Evolutionary conservation across 306 rosid genomes (phyloP).

Genomic region (Cicer bijugum): DNA sequence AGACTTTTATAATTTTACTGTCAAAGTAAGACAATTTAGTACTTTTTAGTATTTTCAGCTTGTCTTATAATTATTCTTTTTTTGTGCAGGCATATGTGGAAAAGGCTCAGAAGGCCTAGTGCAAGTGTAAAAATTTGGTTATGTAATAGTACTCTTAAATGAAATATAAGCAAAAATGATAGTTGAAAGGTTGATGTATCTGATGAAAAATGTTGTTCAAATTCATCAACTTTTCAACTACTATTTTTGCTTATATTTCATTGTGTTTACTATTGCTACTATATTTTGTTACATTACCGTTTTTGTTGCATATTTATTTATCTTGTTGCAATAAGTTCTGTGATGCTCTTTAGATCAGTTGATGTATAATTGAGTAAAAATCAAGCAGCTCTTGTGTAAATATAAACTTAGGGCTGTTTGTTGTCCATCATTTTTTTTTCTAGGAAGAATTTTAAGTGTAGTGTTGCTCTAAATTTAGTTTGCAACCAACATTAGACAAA

Average conservation of each 20-base stretch:
- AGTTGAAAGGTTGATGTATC: too few species aligned
- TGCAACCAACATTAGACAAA: constrained; percentile 28
- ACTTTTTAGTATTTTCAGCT: not conserved
- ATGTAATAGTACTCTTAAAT: not conserved
- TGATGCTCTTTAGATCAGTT: constrained; percentile 34
- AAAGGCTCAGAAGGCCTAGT: constrained; percentile 68
- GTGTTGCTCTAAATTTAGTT: not conserved
- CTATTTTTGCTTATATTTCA: too few species aligned
- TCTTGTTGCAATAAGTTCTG: constrained; percentile 28
- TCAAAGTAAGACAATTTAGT: constrained; percentile 15
- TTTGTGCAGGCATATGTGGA: constrained; percentile 80
- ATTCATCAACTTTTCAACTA: too few species aligned
- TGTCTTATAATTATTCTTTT: constrained; percentile 19
- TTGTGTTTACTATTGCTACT: constrained; percentile 15
- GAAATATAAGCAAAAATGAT: too few species aligned
- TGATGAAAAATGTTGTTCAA: too few species aligned
- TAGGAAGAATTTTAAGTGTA: constrained; percentile 5
- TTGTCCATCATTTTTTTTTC: not conserved
- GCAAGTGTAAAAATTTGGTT: constrained; percentile 41
- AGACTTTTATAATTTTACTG: constrained; percentile 11
- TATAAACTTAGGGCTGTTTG: constrained; percentile 28
- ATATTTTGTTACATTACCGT: constrained; percentile 24
- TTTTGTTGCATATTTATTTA: constrained; percentile 31
- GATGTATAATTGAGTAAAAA: constrained; percentile 41
- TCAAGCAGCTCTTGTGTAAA: constrained; percentile 38